Base-by-base conservation (phyloP, 2,329 filamentous ascomycete species). In the Epichloe sylvatica region DNA sequence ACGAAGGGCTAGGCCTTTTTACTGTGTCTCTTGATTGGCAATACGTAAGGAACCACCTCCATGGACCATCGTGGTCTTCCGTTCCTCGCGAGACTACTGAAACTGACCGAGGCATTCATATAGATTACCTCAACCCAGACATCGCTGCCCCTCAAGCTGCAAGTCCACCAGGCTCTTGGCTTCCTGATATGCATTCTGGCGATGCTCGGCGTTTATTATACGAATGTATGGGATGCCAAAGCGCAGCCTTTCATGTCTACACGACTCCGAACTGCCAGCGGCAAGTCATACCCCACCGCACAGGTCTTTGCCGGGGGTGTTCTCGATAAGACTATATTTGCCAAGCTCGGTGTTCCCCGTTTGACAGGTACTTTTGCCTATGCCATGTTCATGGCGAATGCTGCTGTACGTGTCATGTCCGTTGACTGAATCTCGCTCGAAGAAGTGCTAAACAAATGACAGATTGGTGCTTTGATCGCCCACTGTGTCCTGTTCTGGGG, bases 401-500 rank as follows among this genome's bases (percentile, higher is more conserved):
- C 73, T 53, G 74, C 76, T 34, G 72, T 74, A 62, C 59, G 71
- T 67, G 41, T 12, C 19, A 12, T 19, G 7, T 11, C 9, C 36
- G 5, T 37, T 13, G 13, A 19, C 4, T 12, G 19, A 15, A 38
- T 30, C 9, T 30, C 30, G 8, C 30, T 30, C 30, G 4, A 30
- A 30, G 30, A 30, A 11, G 30, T 30, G 30, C 30, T 30, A 30
- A 30, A 30, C 15, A 15, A 4, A n/a, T 4, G 3, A 25, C 2
- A 74, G 69, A 80, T 80, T 45, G 76, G 76, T 2, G 77, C 76
- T 5, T 58, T 79, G 23, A 63, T 78, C 30, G 58, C 67, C 3
- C 76, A 80, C 52, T 72, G 69, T 52, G 51, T 73, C 46, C 58
- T 78, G 5, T 80, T 80, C 56, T 79, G 74, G 73, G 73, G 76